Conservation (phyloP, 2,329 filamentous ascomycete species). For the Lecanosticta acicola region DNA sequence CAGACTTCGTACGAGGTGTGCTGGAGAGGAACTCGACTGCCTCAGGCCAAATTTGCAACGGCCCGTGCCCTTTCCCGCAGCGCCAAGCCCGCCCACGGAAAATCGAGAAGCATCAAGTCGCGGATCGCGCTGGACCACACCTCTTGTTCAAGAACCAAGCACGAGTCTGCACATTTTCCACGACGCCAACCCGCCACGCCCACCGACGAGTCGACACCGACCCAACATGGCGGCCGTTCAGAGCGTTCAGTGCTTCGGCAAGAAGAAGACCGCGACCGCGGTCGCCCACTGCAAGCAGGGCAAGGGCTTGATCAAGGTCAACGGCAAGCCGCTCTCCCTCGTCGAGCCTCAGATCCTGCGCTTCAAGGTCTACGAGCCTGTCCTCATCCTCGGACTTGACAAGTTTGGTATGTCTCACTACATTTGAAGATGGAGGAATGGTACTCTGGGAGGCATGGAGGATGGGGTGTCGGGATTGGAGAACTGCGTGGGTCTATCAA, state of each 20-base stretch:
- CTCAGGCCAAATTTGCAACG: background rate
- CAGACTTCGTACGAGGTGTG: no score
- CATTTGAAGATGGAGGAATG: conserved; percentile 1
- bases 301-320: conserved; percentile 95
- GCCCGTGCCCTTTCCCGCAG: background rate
- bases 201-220: conserved; percentile 10
- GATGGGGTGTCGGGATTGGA: conserved; percentile 1
- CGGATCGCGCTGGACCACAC: background rate
- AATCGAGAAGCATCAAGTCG: no score
- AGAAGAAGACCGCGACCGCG: conserved; percentile 63
- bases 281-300: conserved; percentile 91
- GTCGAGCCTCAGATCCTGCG: conserved; percentile 94
- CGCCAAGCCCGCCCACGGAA: background rate
- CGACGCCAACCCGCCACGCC: conserved; percentile 8
- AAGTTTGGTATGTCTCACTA: conserved; percentile 64
- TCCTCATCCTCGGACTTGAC: conserved; percentile 94
- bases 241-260: conserved; percentile 89
- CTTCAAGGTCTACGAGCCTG: conserved; percentile 99
- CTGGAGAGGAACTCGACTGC: no score
- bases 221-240: conserved; percentile 61
- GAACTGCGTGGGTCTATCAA: conserved; percentile 2
- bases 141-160: background rate
- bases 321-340: conserved; percentile 90
- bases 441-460: background rate
- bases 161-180: background rate